Evolutionary conservation across 2,329 filamentous ascomycete species (phyloP).

Genomic region (Malbranchea zuffiana): DNA sequence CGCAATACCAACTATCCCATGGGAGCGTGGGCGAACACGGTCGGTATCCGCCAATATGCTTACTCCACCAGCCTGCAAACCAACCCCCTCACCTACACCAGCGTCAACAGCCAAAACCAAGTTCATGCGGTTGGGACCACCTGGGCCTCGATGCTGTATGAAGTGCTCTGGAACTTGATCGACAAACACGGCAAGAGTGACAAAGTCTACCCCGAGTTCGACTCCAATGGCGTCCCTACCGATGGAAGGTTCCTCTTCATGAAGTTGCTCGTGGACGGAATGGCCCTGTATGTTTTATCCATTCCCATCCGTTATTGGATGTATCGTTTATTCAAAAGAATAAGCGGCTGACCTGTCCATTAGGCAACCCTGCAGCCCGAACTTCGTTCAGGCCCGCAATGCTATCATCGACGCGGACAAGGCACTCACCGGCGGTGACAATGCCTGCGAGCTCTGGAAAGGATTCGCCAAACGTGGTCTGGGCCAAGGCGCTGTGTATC

Average conservation of each 20-base stretch:
- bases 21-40: conserved; percentile 11
- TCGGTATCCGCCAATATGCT: conserved; percentile 11
- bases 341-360: not conserved
- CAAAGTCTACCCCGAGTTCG: conserved; percentile 6
- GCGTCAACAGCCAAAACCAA: conserved; percentile 3
- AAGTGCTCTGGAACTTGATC: conserved; percentile 14
- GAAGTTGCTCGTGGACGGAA: conserved; percentile 14
- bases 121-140: conserved; percentile 13
- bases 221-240: conserved; percentile 9
- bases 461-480: conserved; percentile 13
- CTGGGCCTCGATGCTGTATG: conserved; percentile 13
- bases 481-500: conserved; percentile 8
- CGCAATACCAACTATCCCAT: conserved; percentile 12
- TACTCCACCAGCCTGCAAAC: conserved; percentile 13
- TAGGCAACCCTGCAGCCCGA: conserved; percentile 13
- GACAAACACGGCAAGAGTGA: conserved; percentile 13
- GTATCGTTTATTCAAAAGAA: no score
- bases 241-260: conserved; percentile 12
- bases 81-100: conserved; percentile 12
- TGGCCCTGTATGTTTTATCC: conserved; percentile 11
- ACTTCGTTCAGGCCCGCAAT: conserved; percentile 14
- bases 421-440: conserved; percentile 10
- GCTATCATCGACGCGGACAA: conserved; percentile 13
- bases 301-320: not conserved
- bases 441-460: conserved; percentile 12